phyloP scores from a whole-genome alignment of 179 eudicot species.

The Actinidia polygama region DNA sequence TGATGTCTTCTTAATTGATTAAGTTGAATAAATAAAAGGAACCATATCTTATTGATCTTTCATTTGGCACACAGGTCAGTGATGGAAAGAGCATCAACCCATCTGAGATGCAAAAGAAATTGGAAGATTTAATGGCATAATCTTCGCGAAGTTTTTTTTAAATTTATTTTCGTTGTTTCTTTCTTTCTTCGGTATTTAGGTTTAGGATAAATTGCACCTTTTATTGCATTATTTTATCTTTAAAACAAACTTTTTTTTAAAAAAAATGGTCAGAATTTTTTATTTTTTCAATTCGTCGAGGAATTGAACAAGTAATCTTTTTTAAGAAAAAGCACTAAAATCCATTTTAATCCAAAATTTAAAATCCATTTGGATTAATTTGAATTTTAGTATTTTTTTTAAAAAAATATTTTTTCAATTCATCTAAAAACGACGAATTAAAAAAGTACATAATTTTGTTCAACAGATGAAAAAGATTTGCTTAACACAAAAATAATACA shows the following conservation, averaged over 20 bases:
- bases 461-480: too few species aligned
- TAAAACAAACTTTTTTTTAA: too few species aligned
- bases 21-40: background rate
- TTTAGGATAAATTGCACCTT: background rate
- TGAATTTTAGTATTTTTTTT: too few species aligned
- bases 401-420: too few species aligned
- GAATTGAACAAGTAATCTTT: too few species aligned
- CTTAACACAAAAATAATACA: too few species aligned
- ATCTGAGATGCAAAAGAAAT: conserved; percentile 9
- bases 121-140: background rate
- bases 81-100: background rate
- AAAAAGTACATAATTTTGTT: too few species aligned
- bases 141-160: background rate
- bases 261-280: background rate
- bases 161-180: background rate
- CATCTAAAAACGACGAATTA: too few species aligned
- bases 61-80: conserved; percentile 1
- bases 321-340: too few species aligned
- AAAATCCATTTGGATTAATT: too few species aligned
- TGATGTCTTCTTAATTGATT: background rate
- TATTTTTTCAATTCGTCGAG: background rate
- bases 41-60: background rate
- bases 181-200: background rate
- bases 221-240: too few species aligned
- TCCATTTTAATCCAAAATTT: too few species aligned